phyloP scores from a whole-genome alignment of 108 stramenopile genomes.

The Phaeodactylum tricornutum region DNA sequence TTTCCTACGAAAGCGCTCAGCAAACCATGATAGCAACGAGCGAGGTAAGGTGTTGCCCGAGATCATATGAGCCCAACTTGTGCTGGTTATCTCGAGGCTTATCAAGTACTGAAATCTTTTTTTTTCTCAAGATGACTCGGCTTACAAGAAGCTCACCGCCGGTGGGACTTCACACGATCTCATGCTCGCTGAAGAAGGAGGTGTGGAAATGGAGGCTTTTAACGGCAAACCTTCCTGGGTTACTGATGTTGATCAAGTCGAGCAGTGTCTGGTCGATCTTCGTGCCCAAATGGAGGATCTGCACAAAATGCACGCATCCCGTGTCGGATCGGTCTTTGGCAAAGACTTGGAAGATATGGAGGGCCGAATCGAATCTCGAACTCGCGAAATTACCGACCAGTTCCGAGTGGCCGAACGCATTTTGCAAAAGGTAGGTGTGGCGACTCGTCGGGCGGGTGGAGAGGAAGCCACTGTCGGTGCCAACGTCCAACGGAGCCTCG shows the following conservation, averaged over 20 bases:
- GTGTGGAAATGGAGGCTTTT: conserved; percentile 30
- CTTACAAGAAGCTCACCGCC: conserved; percentile 14
- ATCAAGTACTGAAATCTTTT: too few species aligned
- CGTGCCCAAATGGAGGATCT: conserved; percentile 75
- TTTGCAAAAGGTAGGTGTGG: conserved; percentile 70
- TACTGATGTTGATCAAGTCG: conserved; percentile 69
- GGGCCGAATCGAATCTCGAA: conserved; percentile 75
- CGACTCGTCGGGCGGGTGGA: conserved; percentile 66
- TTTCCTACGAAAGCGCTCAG: conserved; percentile 45
- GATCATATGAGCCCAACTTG: too few species aligned
- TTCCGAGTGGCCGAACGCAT: conserved; percentile 86
- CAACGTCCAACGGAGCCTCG: conserved; percentile 84
- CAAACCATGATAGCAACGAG: too few species aligned
- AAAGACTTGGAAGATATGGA: conserved; percentile 84
- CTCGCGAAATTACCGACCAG: conserved; percentile 71
- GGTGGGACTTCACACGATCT: conserved; percentile 14
- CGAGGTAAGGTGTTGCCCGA: too few species aligned
- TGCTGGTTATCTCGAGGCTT: too few species aligned
- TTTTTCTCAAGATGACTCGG: too few species aligned
- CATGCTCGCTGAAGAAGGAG: conserved; percentile 34
- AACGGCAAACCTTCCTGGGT: conserved; percentile 60
- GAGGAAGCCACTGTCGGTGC: conserved; percentile 81
- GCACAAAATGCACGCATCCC: conserved; percentile 77
- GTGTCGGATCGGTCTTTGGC: conserved; percentile 87
- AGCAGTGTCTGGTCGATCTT: conserved; percentile 66